Base-by-base conservation (phyloP, 768 basidiomycete genomes). In the Amanita pseudoporphyria region DNA sequence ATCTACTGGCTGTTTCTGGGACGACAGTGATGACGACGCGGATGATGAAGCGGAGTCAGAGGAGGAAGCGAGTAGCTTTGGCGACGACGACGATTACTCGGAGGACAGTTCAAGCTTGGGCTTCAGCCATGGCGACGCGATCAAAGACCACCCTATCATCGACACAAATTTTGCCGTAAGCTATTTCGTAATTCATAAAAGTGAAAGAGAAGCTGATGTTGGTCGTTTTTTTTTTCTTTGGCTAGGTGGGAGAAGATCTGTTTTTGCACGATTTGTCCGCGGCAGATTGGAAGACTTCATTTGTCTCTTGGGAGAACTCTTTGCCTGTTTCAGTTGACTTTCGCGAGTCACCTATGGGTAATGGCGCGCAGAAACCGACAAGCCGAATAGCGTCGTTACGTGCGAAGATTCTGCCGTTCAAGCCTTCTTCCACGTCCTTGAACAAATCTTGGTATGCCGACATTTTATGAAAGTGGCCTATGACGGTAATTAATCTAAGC, bases 51-150 rank as follows among this genome's bases (percentile, higher is more conserved):
- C 6, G 13, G 44, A 45, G 16, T 22, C 19, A 4, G 14, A 44
- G n/a, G 42, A 44, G 14, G 22, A 22, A 18, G 33, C 19, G 5
- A 47, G 21, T 9, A 41, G 39, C 47, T n/a, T 19, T 26, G 31
- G 33, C 9, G 49, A 50, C 41, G 41, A 43, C 16, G 22, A 36
- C 41, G 41, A 43, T 10, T 9, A 36, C 3, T 39, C 36, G 30
- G 49, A 50, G n/a, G 33, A 7, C 16, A 13, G 16, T 40, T 48
- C 35, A 18, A 16, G 9, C 6, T 40, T 24, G 18, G 32, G 38
- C 28, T 39, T 50, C n/a, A 36, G 26, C 40, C 49, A 43, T 32
- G 22, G 28, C 31, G 49, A 50, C 31, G 41, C 32, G 21, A 50
- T 42, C 39, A 50, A 41, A 21, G 22, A 50, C 26, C 40, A 43